These are phyloP conservation scores for Simplicillium aogashimaense DNA, from an alignment of 2,329 filamentous ascomycete species.

Conservation along the genomic window DNA sequence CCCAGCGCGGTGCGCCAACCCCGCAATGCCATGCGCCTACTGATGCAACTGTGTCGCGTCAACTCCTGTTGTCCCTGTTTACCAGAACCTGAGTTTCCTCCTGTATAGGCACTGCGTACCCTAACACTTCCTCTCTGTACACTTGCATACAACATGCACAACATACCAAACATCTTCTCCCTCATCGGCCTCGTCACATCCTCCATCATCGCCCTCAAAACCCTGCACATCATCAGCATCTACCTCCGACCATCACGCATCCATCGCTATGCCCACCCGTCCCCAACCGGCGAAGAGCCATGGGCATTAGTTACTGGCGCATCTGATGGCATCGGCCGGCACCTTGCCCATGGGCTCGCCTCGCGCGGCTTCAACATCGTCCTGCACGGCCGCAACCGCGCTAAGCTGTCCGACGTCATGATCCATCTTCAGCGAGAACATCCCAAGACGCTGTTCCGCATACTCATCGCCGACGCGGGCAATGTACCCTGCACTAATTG, in stretches of 20 bases:
- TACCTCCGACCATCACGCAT: constrained; percentile 5
- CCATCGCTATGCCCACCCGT: constrained; percentile 12
- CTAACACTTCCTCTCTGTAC: no score
- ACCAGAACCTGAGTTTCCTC: no score
- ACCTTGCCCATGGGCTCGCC: constrained; percentile 40
- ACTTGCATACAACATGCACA: background rate
- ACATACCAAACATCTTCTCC: background rate
- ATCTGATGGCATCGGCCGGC: constrained; percentile 44
- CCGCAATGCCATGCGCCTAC: no score
- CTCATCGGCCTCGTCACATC: background rate
- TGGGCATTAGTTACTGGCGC: constrained; percentile 44
- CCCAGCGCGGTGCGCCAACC: no score
- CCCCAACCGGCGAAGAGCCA: constrained; percentile 8
- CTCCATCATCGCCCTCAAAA: background rate
- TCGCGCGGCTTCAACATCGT: constrained; percentile 43
- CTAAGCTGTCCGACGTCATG: constrained; percentile 34
- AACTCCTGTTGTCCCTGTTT: no score
- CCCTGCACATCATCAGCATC: background rate
- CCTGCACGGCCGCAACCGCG: constrained; percentile 42
- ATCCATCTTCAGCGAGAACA: constrained; percentile 25
- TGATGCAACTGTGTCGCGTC: no score
- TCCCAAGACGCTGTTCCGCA: constrained; percentile 26
- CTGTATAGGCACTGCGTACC: no score
- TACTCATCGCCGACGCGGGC: constrained; percentile 32
- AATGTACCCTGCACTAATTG: constrained; percentile 3